phyloP scores from a whole-genome alignment of 768 basidiomycete species.

The Saitozyma sp. region DNA sequence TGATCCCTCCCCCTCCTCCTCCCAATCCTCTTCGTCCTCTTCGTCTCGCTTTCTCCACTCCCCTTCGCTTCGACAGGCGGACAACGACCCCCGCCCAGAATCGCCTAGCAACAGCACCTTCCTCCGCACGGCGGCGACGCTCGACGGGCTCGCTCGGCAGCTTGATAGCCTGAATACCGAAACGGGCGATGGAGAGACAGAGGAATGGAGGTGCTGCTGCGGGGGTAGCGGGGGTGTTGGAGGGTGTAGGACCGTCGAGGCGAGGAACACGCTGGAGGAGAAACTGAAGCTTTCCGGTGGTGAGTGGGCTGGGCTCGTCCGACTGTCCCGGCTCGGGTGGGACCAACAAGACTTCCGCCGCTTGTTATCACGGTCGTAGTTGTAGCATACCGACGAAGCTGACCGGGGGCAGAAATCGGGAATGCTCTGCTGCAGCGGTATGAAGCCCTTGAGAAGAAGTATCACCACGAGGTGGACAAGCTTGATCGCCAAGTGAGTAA shows the following conservation, averaged over 20 bases:
- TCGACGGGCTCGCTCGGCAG: constrained; percentile 42
- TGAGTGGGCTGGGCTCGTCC: constrained; percentile 55
- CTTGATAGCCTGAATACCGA: constrained; percentile 26
- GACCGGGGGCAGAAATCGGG: constrained; percentile 67
- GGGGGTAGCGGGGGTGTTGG: constrained; percentile 66
- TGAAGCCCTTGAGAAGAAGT: constrained; percentile 60
- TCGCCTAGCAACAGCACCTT: constrained; percentile 12
- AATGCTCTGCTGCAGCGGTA: constrained; percentile 82
- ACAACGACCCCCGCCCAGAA: neutral
- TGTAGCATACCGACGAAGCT: neutral
- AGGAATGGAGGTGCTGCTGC: constrained; percentile 53
- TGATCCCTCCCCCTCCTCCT: too few species aligned
- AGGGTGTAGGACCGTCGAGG: constrained; percentile 63
- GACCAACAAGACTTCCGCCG: neutral
- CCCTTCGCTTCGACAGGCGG: neutral
- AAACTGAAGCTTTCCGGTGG: constrained; percentile 82
- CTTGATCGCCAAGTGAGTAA: constrained; percentile 38
- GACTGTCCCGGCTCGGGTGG: neutral
- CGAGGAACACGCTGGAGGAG: constrained; percentile 72
- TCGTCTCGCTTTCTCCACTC: neutral
- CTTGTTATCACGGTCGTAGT: neutral
- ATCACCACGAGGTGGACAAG: constrained; percentile 32
- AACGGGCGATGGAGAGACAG: constrained; percentile 1
- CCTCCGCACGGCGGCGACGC: constrained; percentile 40
- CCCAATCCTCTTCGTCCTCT: too few species aligned